Percentiles rank a stretch among this genome's conserved stretches.
Conservation (phyloP, 805 yeast species). For the Saturnispora serradocipensis region DNA sequence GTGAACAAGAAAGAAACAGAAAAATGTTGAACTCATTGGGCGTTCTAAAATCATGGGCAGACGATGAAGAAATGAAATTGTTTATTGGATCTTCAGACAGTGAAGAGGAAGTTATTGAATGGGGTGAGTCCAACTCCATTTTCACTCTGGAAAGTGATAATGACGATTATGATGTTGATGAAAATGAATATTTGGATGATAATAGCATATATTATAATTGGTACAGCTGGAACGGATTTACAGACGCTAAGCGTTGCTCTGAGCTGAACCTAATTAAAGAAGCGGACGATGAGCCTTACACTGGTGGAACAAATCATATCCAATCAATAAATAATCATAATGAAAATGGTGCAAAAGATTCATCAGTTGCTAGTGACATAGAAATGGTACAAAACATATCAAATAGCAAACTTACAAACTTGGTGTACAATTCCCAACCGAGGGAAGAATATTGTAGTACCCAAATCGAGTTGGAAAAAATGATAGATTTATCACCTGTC, state of each 20-base stretch:
- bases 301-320: not conserved
- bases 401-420: not conserved
- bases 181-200: not conserved
- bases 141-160: not conserved
- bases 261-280: conserved; percentile 11
- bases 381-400: not conserved
- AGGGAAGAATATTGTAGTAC: not conserved
- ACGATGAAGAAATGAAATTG: conserved; percentile 18
- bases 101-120: conserved; percentile 10
- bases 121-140: conserved; percentile 5
- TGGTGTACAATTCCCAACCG: not conserved
- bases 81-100: conserved; percentile 14
- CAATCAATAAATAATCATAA: not conserved
- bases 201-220: not conserved
- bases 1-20: conserved; percentile 13
- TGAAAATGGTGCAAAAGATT: no score
- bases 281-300: conserved; percentile 7
- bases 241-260: not conserved
- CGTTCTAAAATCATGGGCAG: conserved; percentile 18
- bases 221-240: not conserved
- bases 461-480: not conserved
- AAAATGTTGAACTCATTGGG: conserved; percentile 11
- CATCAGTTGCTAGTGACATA: no score
- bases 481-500: not conserved
- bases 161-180: not conserved